Evolutionary conservation across 2,329 filamentous ascomycete species (phyloP).

Genomic region (Chaetomiaceae sp.): DNA sequence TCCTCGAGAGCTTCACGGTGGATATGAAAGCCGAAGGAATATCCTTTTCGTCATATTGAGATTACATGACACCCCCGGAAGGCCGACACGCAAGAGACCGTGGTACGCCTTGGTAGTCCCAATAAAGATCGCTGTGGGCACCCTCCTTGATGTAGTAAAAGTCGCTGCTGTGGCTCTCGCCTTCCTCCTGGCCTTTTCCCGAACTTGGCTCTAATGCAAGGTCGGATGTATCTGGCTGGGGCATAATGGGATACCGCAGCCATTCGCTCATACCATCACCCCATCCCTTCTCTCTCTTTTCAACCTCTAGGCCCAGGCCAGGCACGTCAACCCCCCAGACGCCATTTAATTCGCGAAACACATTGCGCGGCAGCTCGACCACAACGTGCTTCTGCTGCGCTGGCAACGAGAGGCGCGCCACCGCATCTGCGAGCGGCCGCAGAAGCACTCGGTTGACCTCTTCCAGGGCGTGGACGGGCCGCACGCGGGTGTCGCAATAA

Average conservation of each 20-base stretch:
- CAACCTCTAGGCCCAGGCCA: not conserved
- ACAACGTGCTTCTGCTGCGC: not conserved
- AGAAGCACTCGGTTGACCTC: not conserved
- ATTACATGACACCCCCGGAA: too few relatives aligned
- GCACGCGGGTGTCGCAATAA: not conserved
- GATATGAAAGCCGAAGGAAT: too few relatives aligned
- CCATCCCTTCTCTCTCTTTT: not conserved
- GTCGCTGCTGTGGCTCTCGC: not conserved
- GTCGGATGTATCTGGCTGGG: too few relatives aligned
- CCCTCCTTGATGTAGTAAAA: constrained; percentile 3
- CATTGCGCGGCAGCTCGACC: not conserved
- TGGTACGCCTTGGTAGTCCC: not conserved
- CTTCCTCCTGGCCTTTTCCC: not conserved
- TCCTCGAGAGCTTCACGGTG: too few relatives aligned
- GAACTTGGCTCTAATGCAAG: too few relatives aligned
- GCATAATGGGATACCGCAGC: not conserved
- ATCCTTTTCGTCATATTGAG: too few relatives aligned
- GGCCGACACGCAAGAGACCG: not conserved
- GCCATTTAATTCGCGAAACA: not conserved
- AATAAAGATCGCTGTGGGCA: not conserved
- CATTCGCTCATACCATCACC: not conserved
- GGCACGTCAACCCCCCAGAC: too few relatives aligned
- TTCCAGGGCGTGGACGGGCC: not conserved
- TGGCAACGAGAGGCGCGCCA: not conserved
- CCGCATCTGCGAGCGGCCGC: not conserved